Evolutionary conservation across 2,329 filamentous ascomycete genomes (phyloP), one percentile per base, ranked within the genome.

Genomic region (Xylaria sp.): DNA sequence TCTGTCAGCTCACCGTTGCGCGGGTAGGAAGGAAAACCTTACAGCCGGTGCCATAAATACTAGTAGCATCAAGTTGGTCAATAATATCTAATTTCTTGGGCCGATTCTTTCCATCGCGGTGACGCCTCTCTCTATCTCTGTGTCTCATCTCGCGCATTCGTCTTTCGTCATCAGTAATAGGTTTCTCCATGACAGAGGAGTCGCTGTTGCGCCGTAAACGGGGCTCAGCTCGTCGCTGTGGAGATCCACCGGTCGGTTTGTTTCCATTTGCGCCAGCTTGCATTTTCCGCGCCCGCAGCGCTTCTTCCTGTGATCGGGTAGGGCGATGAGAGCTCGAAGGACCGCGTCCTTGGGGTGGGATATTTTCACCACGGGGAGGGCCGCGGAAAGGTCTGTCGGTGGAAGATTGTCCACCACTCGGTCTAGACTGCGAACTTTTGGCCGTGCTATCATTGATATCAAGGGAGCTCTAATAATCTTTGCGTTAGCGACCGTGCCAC

Each of bases 61-160:
- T 94, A 4, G 94, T 98, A 71, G 96, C 94, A 83, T 98, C 96
- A 73, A 99, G 85, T 80, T 98, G 95, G 83, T 99, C 96, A 76
- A 99, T 98, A 55, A 98, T 88, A 79, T 99, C 96, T 73, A 98
- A 81, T 73, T 85, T 86, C 63, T 84, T 86, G 13, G 82, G 80
- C 58, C 70, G 66, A 56, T 82, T 81, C 67, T 86, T 86, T 68
- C 86, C 85, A 69, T 88, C 86, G 46, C 86, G 85, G 69, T 88
- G 81, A 50, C 84, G 83, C 72, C 82, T 80, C 72, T 84, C 82
- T 57, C 84, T 83, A 65, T 88, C 87, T 54, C 87, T 86, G 25
- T 89, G 87, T 68, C 80, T 79, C 56, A 77, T 72, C 41, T 86
- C 84, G 28, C 83, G 83, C 6, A 78, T 74, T 73, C 88, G 89